Conservation (phyloP, 2,329 filamentous ascomycete genomes). For the Trichoderma brevicompactum region DNA sequence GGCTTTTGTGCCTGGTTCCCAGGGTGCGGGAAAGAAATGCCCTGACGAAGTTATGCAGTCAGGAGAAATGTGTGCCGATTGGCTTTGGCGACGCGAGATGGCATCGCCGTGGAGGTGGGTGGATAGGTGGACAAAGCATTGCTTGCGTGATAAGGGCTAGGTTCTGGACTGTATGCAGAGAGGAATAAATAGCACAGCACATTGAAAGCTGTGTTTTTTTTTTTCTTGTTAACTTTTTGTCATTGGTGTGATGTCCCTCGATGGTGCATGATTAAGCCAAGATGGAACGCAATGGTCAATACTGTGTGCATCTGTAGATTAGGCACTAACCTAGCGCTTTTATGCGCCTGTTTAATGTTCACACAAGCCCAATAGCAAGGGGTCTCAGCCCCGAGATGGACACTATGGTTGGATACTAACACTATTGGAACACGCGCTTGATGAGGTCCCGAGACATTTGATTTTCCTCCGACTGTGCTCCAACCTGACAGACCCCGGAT, state of each 20-base stretch:
- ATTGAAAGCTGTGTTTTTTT: slow-evolving; percentile 1
- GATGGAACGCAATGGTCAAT: too few species aligned
- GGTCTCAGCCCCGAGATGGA: too few species aligned
- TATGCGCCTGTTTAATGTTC: too few species aligned
- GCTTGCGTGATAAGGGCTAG: background rate
- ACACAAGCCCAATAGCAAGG: too few species aligned
- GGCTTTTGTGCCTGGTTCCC: slow-evolving; percentile 13
- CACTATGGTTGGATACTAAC: too few species aligned
- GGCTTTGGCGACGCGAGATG: slow-evolving; percentile 2
- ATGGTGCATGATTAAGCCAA: background rate
- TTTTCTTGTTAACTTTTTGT: background rate
- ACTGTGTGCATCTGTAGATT: too few species aligned
- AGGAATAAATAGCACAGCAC: slow-evolving; percentile 12
- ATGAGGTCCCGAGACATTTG: too few species aligned
- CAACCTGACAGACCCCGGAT: background rate
- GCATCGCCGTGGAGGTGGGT: slow-evolving; percentile 5
- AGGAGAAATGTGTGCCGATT: slow-evolving; percentile 25
- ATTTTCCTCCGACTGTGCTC: background rate
- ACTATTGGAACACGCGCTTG: too few species aligned
- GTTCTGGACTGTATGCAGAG: slow-evolving; percentile 4
- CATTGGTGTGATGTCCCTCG: background rate
- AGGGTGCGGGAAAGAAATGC: slow-evolving; percentile 23
- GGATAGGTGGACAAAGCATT: slow-evolving; percentile 6
- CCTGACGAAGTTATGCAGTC: slow-evolving; percentile 27
- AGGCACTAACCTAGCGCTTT: too few species aligned